Base-by-base conservation (phyloP, 2,329 filamentous ascomycete species). In the Hypoxylon rubiginosum region DNA sequence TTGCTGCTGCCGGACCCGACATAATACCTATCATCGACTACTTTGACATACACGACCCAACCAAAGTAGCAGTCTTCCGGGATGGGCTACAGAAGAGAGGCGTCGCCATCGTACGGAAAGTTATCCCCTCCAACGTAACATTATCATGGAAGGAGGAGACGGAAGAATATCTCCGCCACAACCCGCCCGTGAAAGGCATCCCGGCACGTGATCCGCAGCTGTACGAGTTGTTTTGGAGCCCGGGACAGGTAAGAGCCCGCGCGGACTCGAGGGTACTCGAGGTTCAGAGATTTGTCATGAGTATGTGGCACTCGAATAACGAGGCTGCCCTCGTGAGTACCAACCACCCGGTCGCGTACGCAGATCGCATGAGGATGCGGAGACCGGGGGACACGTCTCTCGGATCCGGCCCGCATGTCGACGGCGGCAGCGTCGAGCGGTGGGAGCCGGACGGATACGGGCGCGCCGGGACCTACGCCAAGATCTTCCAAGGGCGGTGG, bases 401-500 rank as follows among this genome's bases (percentile, higher is more conserved):
- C 70, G 88, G 89, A 0, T 84, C 92, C 0, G 90, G 91, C 0
- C 90, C 91, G 1, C 91, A 94, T 74, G 82, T 91, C 2, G 92
- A 94, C 73, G 90, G 91, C 26, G 92, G 92, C 36, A 91, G 90
- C 62, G 86, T 92, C 0, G 92, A 94, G 79, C 84, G 92, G 3
- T 94, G 92, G 92, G 91, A 93, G 76, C 82, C 83, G 26, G 81
- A 86, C 0, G 91, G 91, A 1, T 94, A 94, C 71, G 88, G 90
- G 0, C 80, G 75, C 1, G 85, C 89, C 17, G 82, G 84, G 7
- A 91, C 94, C 3, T 97, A 97, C 78, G 85, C 90, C 64, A 78
- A 84, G 13, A 86, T 97, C 11, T 90, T 93, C 64, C 78, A 85
- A n/a, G 94, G 94, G 0, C 79, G 83, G 1, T 97, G 93, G 93